Base-by-base conservation (phyloP, 2,329 filamentous ascomycete genomes). In the Hypoxylon sp. region DNA sequence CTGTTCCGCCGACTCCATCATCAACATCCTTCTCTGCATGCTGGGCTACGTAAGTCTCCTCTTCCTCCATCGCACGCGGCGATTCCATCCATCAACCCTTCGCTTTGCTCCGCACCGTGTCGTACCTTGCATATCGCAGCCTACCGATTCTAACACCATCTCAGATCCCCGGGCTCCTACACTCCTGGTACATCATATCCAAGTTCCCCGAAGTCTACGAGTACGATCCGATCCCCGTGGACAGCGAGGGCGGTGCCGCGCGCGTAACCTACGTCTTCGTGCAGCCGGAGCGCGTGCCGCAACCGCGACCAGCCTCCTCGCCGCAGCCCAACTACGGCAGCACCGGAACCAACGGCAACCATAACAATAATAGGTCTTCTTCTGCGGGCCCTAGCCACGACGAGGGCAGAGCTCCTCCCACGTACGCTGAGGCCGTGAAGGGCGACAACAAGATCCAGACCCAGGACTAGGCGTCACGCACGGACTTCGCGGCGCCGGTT, bases 141-240 rank as follows among this genome's bases (percentile, higher is more conserved):
- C 19, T 22, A 22, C 19, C 39, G 17, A 19, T 60, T 69, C 70
- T 57, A 65, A 68, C 22, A 22, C 42, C 52, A 14, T 1, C 44
- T 19, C 72, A 86, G 84, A 81, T 98, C 67, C 95, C 95, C 19
- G 95, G 95, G 68, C 91, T 98, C 54, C 84, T 99, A 2, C 96
- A 99, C 84, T 89, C 94, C 70, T 98, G 96, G 95, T 99, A 98
- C 86, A 97, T 98, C 81, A 98, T 99, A 81, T 88, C 93, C 76
- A 92, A 93, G 78, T 93, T 91, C 80, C 96, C 96, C 65, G 95
- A 98, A 44, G 85, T 90, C 65, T 87, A 87, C 80, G 88, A 91
- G 70, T 94, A 96, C 81, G 88, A 93, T 73, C 82, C 84, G 55
- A 79, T 92, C 44, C 81, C 87, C 4, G 88, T 90, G 59, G 86